Evolutionary conservation across 108 stramenopile genomes (phyloP), one percentile per base, ranked within the genome.

Genomic region (Cyclotella atomus): DNA sequence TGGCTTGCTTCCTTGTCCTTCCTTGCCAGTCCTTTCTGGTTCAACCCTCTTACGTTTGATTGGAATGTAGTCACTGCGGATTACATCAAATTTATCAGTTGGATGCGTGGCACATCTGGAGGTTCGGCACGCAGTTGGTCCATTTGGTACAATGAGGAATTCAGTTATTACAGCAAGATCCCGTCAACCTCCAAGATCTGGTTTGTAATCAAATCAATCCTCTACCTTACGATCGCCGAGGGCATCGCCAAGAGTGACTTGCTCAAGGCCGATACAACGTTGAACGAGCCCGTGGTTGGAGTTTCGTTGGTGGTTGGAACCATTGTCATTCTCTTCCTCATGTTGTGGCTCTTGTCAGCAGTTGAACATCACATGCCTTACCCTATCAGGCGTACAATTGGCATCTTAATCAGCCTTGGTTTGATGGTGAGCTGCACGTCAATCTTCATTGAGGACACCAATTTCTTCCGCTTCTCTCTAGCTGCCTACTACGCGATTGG

Each of bases 1-100:
- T 99, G 98, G 98, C 78, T 99, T 17, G 97, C 97, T 16, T 92
- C 92, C 15, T 57, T 96, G 21, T 93, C 96, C 16, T 99, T 99
- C 84, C 78, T 98, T n/a, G 92, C 93, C 19, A 96, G 97, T 57
- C 98, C 98, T 20, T 98, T 99, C 87, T 99, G 98, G 98, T 99
- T 99, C 84, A 99, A 99, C 67, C 98, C 98, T n/a, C 85, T 97
- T 41, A 96, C 95, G 8, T 97, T 98, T 70, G 97, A 98, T 54
- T 99, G 97, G 97, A 88, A 90, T 68, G 89, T 92, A 60, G 93
- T 95, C 36, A 46, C 70, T 19, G 57, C 76, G 28, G 97, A 98
- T 79, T 98, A 97, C 83, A 67, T 70, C 24, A 84, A 86, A 7
- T 98, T 90, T 83, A 61, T 95, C 6, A 68, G 83, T 23, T 99